Base-by-base conservation (phyloP, 345 rosid genomes). In the Balakata baccata region DNA sequence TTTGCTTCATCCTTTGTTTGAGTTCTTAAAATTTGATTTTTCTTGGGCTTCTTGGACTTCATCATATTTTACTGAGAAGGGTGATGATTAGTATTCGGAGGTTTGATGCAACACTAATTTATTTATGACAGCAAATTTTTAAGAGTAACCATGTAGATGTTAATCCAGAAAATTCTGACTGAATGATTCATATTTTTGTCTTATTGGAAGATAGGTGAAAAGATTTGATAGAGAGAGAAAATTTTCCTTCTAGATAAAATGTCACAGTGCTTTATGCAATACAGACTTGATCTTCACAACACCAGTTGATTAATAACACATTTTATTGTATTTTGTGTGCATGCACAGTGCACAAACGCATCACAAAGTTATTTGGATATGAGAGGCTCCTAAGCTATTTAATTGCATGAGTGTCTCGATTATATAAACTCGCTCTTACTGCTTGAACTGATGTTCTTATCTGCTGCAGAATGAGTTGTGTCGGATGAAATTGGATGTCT, bases 381-480 rank as follows among this genome's bases (percentile, higher is more conserved):
- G 43, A 68, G 17, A 50, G 6, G 22, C 64, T 54, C 58, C 20
- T 34, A 22, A 59, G 22, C 1, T 45, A 18, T 45, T 68, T 60
- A 72, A 46, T 59, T 56, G 8, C 59, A 1, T 65, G 38, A 59
- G 58, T 58, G n/a, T 29, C 38, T 45, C 50, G 65, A 63, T 20
- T 67, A 57, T 22, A 16, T 77, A 43, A 29, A 17, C 71, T 20
- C 66, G 20, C 13, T 23, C 68, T 17, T 77, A 41, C 37, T 23
- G 23, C 2, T 76, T 6, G 20, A 64, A 61, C 73, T 20, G 14
- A 64, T 68, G 17, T 38, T 22, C 29, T 5, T 65, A 11, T 74
- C 58, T 66, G 75, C 74, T 82, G 85, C 94, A 94, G 98, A 94
- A 94, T 86, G 98, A 94, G 78, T 75, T 94, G 72, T 94, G 95